A percentile compares a stretch with the other conserved stretches of the same genome.
These are phyloP conservation scores for Taphrina communis DNA, from an alignment of 1,139 yeast genomes.

Conservation along the genomic window DNA sequence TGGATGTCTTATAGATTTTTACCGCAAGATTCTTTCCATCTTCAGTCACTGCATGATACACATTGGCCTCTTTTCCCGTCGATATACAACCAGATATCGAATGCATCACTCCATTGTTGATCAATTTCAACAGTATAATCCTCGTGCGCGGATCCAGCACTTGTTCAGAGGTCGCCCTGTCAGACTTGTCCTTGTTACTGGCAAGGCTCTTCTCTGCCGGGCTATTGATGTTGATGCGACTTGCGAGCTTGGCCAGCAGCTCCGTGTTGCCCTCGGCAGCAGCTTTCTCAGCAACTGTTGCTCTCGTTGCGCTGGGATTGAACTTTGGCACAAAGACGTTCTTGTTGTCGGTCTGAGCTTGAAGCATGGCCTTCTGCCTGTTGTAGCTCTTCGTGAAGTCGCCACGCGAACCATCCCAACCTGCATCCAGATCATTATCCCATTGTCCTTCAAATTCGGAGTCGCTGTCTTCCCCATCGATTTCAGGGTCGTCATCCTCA, in stretches of 20 bases:
- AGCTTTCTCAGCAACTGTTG: slow-evolving; percentile 30
- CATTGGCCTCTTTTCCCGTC: slow-evolving; percentile 98
- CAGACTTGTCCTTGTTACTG: slow-evolving; percentile 68
- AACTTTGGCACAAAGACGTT: slow-evolving; percentile 27
- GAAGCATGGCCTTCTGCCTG: slow-evolving; percentile 35
- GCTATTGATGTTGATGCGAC: slow-evolving; percentile 31
- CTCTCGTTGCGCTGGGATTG: slow-evolving; percentile 37
- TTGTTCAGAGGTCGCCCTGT: slow-evolving; percentile 95
- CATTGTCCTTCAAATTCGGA: slow-evolving; percentile 31
- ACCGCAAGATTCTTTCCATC: slow-evolving; percentile 67
- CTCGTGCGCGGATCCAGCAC: slow-evolving; percentile 94
- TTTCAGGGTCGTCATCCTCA: neutral
- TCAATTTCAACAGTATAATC: slow-evolving; percentile 76
- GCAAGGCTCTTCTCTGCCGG: slow-evolving; percentile 42
- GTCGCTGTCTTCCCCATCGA: slow-evolving; percentile 15
- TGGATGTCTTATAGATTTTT: slow-evolving; percentile 94
- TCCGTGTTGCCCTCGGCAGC: slow-evolving; percentile 40
- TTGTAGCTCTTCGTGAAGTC: slow-evolving; percentile 43
- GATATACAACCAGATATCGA: slow-evolving; percentile 92
- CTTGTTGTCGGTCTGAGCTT: slow-evolving; percentile 22
- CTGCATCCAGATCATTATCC: slow-evolving; percentile 38
- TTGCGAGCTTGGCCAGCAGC: slow-evolving; percentile 41
- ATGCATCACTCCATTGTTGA: slow-evolving; percentile 79
- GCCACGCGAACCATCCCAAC: slow-evolving; percentile 38
- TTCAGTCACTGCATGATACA: slow-evolving; percentile 87